phyloP scores from a whole-genome alignment of 768 basidiomycete genomes.

The Kwoniella pini region DNA sequence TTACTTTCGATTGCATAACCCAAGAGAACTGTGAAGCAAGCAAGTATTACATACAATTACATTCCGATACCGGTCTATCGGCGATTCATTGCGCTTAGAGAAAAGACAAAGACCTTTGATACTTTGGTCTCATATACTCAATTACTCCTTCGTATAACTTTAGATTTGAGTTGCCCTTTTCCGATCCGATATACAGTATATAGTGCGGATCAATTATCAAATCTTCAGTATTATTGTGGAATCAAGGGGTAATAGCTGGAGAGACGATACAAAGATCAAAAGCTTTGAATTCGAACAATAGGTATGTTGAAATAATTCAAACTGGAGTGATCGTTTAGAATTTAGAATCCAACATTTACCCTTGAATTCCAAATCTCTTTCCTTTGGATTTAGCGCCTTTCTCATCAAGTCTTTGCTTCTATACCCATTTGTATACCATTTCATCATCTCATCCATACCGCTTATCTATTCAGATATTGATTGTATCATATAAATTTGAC shows the following conservation, averaged over 20 bases:
- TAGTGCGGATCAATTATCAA: background rate
- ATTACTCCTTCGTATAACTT: background rate
- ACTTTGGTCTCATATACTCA: no score
- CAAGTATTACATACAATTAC: no score
- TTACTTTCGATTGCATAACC: no score
- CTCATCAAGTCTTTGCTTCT: background rate
- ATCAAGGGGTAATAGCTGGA: background rate
- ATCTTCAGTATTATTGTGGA: background rate
- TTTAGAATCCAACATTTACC: background rate
- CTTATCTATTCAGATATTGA: background rate
- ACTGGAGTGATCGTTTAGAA: background rate
- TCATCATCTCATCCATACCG: background rate
- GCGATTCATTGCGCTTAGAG: no score
- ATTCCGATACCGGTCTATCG: no score
- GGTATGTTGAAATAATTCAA: no score
- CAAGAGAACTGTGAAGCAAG: no score
- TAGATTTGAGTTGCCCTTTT: background rate
- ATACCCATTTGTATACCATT: background rate
- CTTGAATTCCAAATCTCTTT: conserved; percentile 6
- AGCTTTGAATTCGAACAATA: no score
- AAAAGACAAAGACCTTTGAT: no score
- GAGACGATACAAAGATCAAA: background rate
- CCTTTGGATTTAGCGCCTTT: conserved; percentile 1
- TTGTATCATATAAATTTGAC: background rate
- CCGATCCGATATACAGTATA: background rate